A percentile compares a stretch with the other conserved stretches of the same genome.
Conservation (phyloP, 169 alveolate species). For the Babesia caballi region DNA sequence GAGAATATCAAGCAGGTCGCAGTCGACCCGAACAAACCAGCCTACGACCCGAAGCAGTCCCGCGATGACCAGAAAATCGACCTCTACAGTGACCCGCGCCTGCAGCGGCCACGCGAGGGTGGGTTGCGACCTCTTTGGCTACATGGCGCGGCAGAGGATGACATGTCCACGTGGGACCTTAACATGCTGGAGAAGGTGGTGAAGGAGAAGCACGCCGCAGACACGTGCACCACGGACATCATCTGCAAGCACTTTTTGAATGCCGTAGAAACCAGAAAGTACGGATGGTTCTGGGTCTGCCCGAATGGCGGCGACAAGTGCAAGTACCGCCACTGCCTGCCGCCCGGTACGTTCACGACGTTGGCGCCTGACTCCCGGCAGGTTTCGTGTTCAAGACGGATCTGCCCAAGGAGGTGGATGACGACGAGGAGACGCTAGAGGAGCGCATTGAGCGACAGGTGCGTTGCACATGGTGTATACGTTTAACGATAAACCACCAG, state of each 20-base stretch:
- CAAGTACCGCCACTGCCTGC: constrained; percentile 95
- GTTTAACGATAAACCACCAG: too few relatives aligned
- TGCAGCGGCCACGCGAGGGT: constrained; percentile 63
- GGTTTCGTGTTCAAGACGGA: constrained; percentile 55
- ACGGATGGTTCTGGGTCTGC: constrained; percentile 99
- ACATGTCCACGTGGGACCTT: constrained; percentile 61
- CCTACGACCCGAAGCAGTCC: constrained; percentile 79
- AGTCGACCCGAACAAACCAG: constrained; percentile 63
- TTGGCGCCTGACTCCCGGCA: not conserved
- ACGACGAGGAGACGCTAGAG: constrained; percentile 65
- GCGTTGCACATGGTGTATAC: too few relatives aligned
- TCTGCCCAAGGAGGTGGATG: constrained; percentile 63
- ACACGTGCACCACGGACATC: constrained; percentile 83
- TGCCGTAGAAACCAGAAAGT: constrained; percentile 93
- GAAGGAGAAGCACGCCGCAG: constrained; percentile 76
- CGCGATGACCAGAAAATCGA: constrained; percentile 89
- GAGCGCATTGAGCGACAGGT: constrained; percentile 64
- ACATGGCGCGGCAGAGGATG: constrained; percentile 33
- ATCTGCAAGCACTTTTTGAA: constrained; percentile 93
- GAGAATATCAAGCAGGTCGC: constrained; percentile 81
- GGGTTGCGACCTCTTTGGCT: not conserved
- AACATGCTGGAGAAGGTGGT: constrained; percentile 69
- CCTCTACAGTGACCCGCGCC: constrained; percentile 92
- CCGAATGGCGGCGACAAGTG: constrained; percentile 98
- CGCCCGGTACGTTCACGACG: constrained; percentile 85